These are phyloP conservation scores for Phytophthora sp. DNA, from an alignment of 352 stramenopile species.

Conservation along the genomic window DNA sequence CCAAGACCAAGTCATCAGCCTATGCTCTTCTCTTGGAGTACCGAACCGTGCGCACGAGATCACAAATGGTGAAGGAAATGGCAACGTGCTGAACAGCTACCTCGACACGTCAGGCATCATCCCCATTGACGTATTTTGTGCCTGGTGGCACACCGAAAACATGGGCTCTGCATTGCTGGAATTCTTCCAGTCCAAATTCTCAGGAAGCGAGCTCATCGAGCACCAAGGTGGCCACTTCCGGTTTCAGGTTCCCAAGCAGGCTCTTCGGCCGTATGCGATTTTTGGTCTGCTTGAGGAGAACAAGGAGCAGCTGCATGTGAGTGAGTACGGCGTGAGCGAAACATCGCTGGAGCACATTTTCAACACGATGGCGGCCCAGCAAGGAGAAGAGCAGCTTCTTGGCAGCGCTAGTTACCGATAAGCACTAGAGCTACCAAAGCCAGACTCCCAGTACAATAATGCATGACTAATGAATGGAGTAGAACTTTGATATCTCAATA, in stretches of 20 bases:
- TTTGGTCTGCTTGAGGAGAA: conserved; percentile 82
- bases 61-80: conserved; percentile 42
- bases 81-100: conserved; percentile 48
- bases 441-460: conserved; percentile 23
- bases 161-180: conserved; percentile 39
- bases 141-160: conserved; percentile 65
- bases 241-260: conserved; percentile 73
- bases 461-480: conserved; percentile 9
- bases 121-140: conserved; percentile 56
- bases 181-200: conserved; percentile 56
- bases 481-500: conserved; percentile 12
- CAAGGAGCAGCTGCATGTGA: conserved; percentile 64
- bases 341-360: conserved; percentile 94
- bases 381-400: conserved; percentile 60
- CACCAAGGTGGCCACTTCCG: conserved; percentile 72
- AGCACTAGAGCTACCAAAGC: conserved; percentile 13
- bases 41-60: conserved; percentile 46
- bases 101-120: conserved; percentile 51
- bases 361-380: conserved; percentile 89
- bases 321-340: conserved; percentile 91
- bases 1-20: conserved; percentile 29
- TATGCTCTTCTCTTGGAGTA: conserved; percentile 46
- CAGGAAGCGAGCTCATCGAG: conserved; percentile 53
- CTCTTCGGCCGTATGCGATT: conserved; percentile 54
- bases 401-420: conserved; percentile 38